Conservation (phyloP, 2,329 filamentous ascomycete genomes). For the Penicillium frequentans region DNA sequence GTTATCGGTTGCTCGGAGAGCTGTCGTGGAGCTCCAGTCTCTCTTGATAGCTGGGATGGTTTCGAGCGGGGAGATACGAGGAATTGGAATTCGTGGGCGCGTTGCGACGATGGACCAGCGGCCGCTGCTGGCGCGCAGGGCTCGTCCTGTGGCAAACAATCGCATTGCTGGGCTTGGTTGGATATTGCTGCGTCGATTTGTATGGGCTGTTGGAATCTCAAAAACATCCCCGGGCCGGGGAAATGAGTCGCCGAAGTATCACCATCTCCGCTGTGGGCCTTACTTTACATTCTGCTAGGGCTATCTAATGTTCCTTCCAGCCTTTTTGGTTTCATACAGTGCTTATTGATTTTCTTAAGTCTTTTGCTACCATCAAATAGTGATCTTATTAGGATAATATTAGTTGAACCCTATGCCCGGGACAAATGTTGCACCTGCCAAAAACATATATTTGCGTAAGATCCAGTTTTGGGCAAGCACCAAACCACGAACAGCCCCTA, state of each 20-base stretch:
- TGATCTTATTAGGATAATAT: no score
- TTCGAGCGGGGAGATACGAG: conserved; percentile 15
- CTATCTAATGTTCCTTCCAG: no score
- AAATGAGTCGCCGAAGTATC: conserved; percentile 27
- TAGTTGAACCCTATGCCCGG: no score
- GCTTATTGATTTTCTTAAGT: no score
- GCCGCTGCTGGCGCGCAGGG: conserved; percentile 36
- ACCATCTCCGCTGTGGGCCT: not conserved
- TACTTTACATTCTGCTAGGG: not conserved
- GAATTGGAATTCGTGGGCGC: conserved; percentile 20
- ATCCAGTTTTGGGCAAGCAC: no score
- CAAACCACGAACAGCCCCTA: no score
- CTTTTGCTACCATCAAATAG: no score
- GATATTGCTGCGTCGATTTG: not conserved
- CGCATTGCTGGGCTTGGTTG: conserved; percentile 31
- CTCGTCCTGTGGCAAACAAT: conserved; percentile 40
- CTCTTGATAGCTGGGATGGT: conserved; percentile 15
- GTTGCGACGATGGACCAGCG: conserved; percentile 33
- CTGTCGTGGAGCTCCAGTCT: conserved; percentile 35
- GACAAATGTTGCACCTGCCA: no score
- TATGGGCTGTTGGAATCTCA: conserved; percentile 11
- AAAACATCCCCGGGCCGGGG: conserved; percentile 20
- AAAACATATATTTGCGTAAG: no score
- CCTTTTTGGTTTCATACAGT: no score
- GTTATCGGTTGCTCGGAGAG: conserved; percentile 23